These are phyloP conservation scores for Cryptosporidium sp. DNA, from an alignment of 169 alveolate genomes.

Conservation along the genomic window DNA sequence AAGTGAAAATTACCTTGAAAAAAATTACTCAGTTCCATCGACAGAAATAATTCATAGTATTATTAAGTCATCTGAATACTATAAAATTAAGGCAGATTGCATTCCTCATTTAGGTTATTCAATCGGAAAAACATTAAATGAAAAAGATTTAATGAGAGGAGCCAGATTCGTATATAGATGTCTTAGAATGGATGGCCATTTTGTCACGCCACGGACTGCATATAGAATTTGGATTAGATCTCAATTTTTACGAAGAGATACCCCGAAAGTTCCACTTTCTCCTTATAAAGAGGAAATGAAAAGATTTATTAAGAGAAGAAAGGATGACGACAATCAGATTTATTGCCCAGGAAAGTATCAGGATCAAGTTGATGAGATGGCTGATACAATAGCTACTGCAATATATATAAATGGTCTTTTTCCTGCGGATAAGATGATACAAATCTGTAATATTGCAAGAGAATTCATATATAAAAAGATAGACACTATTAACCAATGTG, in stretches of 20 bases:
- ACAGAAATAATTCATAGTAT: constrained; percentile 57
- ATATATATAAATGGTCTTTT: constrained; percentile 16
- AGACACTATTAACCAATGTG: constrained; percentile 9
- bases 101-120: constrained; percentile 57
- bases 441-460: constrained; percentile 33
- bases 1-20: not conserved
- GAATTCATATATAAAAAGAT: constrained; percentile 26
- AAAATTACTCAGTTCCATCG: not conserved
- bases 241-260: constrained; percentile 20
- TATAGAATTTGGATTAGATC: constrained; percentile 71
- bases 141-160: constrained; percentile 45
- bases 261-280: constrained; percentile 17
- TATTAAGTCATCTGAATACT: constrained; percentile 49
- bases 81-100: constrained; percentile 57
- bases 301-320: constrained; percentile 36
- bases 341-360: constrained; percentile 63
- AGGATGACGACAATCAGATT: constrained; percentile 24
- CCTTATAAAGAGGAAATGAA: constrained; percentile 54
- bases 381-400: constrained; percentile 70
- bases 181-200: constrained; percentile 73
- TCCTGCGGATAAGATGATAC: constrained; percentile 20
- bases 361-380: constrained; percentile 54
- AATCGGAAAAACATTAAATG: constrained; percentile 21
- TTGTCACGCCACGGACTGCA: constrained; percentile 53
- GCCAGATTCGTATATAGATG: constrained; percentile 73